Conservation (phyloP, 441 rosid genomes). For the Monsonia emarginata region DNA sequence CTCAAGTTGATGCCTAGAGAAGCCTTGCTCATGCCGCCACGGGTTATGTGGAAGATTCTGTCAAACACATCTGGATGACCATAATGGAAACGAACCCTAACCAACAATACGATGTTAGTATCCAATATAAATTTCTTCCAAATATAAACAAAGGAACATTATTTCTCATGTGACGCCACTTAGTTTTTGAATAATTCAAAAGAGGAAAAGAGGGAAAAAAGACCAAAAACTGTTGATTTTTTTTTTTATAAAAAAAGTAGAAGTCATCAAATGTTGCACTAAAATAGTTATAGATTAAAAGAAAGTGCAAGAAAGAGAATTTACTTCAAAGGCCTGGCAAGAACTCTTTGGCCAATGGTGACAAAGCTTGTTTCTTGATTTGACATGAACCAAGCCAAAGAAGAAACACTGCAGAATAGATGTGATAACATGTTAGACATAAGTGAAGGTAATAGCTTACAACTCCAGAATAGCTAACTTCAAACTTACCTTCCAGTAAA, state of each 20-base stretch:
- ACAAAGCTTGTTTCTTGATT: slow-evolving; percentile 93
- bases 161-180: background rate
- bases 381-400: slow-evolving; percentile 96
- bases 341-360: slow-evolving; percentile 90
- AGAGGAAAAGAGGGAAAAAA: no score
- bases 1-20: slow-evolving; percentile 71
- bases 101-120: slow-evolving; percentile 12
- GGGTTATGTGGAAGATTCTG: slow-evolving; percentile 20
- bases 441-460: background rate
- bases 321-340: slow-evolving; percentile 90
- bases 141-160: background rate
- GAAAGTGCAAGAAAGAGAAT: slow-evolving; percentile 18
- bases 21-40: slow-evolving; percentile 28
- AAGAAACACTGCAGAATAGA: slow-evolving; percentile 62
- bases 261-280: no score
- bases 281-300: background rate
- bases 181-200: background rate
- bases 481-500: slow-evolving; percentile 74
- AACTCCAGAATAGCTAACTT: slow-evolving; percentile 1
- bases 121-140: background rate
- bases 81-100: slow-evolving; percentile 26
- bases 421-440: background rate
- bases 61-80: slow-evolving; percentile 29
- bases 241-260: no score
- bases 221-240: no score